Evolutionary conservation across 768 basidiomycete species (phyloP).

Genomic region (Russula earlei): DNA sequence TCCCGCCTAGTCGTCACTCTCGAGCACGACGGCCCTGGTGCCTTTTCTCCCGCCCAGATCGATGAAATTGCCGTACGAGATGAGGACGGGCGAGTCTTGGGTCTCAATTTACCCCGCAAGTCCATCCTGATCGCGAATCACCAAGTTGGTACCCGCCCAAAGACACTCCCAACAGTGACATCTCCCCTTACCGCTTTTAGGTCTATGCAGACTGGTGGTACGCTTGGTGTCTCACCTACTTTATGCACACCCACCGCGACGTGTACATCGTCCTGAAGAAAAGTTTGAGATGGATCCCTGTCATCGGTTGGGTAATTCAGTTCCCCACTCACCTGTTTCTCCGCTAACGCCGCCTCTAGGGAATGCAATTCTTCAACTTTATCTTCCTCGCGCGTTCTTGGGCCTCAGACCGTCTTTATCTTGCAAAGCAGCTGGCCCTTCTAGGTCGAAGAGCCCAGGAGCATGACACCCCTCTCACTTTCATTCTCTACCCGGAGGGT

Average conservation of each 20-base stretch:
- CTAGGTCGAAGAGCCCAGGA: constrained; percentile 62
- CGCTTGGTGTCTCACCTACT: constrained; percentile 75
- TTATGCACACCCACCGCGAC: constrained; percentile 53
- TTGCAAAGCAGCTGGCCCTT: constrained; percentile 55
- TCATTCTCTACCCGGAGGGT: constrained; percentile 92
- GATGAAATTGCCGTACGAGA: constrained; percentile 48
- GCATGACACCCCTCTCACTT: constrained; percentile 61
- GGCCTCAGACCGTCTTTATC: constrained; percentile 69
- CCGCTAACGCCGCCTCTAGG: constrained; percentile 33
- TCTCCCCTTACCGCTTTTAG: constrained; percentile 28
- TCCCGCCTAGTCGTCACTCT: constrained; percentile 65
- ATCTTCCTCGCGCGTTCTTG: constrained; percentile 89
- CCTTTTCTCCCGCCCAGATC: constrained; percentile 51
- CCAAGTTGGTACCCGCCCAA: constrained; percentile 42
- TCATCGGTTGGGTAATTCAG: constrained; percentile 74
- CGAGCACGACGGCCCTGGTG: constrained; percentile 57
- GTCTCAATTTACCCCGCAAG: constrained; percentile 65
- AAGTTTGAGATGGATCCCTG: constrained; percentile 74
- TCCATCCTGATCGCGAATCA: constrained; percentile 88
- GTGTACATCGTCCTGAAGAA: constrained; percentile 91
- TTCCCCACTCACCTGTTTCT: background rate
- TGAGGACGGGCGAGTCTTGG: constrained; percentile 43
- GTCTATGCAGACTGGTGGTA: constrained; percentile 81
- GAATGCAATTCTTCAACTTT: constrained; percentile 91
- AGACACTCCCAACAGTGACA: background rate